These are phyloP conservation scores for Knoxia roxburghii DNA, from an alignment of 257 asterid species.

Conservation along the genomic window DNA sequence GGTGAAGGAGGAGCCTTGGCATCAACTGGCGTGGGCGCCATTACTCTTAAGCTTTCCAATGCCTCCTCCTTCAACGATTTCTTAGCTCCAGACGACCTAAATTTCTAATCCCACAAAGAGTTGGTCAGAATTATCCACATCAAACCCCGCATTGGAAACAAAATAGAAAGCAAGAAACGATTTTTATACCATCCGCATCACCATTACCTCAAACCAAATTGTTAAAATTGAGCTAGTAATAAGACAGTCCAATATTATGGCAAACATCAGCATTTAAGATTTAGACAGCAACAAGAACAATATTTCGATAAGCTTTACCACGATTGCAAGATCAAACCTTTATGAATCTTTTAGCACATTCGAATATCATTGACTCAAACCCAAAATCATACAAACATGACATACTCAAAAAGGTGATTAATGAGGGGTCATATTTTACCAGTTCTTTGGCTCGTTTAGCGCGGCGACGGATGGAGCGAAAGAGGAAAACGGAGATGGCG, in stretches of 20 bases:
- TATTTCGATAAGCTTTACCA: neutral
- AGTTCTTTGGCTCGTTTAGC: slow-evolving; percentile 72
- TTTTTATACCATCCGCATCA: neutral
- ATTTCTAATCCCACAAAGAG: slow-evolving; percentile 39
- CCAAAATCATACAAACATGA: neutral
- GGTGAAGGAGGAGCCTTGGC: slow-evolving; percentile 66
- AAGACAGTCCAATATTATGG: neutral
- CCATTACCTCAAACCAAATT: neutral
- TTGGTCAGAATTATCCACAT: slow-evolving; percentile 8
- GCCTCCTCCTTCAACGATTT: slow-evolving; percentile 72
- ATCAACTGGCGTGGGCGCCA: slow-evolving; percentile 43
- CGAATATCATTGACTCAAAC: neutral
- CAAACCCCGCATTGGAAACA: neutral
- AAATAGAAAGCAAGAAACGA: neutral
- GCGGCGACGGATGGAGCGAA: slow-evolving; percentile 85
- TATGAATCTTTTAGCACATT: neutral
- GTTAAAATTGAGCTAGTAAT: neutral
- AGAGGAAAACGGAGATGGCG: slow-evolving; percentile 68
- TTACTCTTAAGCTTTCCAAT: slow-evolving; percentile 57
- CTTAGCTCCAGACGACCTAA: slow-evolving; percentile 65
- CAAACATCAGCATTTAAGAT: neutral
- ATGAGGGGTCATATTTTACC: slow-evolving; percentile 25
- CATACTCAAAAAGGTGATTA: neutral
- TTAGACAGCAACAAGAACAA: neutral
- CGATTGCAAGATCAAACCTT: slow-evolving; percentile 1